Evolutionary conservation across 192 early-diverging fungal species (phyloP), one percentile per base, ranked within the genome.

Genomic region (Gonapodya prolifera): DNA sequence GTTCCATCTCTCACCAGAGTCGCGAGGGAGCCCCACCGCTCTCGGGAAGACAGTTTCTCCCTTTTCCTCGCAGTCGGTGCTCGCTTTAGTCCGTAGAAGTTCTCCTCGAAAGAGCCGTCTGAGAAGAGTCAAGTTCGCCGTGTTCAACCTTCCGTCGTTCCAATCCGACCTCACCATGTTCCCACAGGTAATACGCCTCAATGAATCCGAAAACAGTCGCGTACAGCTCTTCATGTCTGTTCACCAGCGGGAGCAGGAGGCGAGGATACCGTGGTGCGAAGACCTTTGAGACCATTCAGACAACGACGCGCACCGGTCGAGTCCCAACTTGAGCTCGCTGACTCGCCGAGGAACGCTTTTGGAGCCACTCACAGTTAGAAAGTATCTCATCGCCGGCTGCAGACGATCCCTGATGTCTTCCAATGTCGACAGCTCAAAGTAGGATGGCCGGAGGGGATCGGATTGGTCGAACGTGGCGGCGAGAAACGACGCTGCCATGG

Each of bases 191-290:
- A 78, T 95, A 91, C 8, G 86, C 82, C 81, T 97, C 94, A 1
- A 96, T 85, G 33, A 92, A 82, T 45, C 91, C 81, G 93, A 94
- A 94, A 2, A 94, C 70, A 1, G 88, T 69, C 0, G 94, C 90
- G 83, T 91, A 96, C 29, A 91, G 81, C 79, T 95, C 94, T 77
- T 98, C 95, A 77, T 91, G 90, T 80, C 88, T 80, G 84, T 93
- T 93, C 30, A 91, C 89, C 36, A 89, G 89, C 34, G 92, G 30
- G 2, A 79, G 82, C 33, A 95, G 84, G 75, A 92, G 89, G 77
- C 94, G 88, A 29, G 96, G 96, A 78, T 95, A 92, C 77, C 96
- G 81, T 85, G 95, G 93, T 28, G 93, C 94, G 80, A 94, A 95
- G 2, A 93, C 83, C 91, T n/a, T n/a, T n/a, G n/a, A n/a, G n/a